These are phyloP conservation scores for Aspergillus quadrilineatus DNA, from an alignment of 2,329 filamentous ascomycete species.

Conservation along the genomic window DNA sequence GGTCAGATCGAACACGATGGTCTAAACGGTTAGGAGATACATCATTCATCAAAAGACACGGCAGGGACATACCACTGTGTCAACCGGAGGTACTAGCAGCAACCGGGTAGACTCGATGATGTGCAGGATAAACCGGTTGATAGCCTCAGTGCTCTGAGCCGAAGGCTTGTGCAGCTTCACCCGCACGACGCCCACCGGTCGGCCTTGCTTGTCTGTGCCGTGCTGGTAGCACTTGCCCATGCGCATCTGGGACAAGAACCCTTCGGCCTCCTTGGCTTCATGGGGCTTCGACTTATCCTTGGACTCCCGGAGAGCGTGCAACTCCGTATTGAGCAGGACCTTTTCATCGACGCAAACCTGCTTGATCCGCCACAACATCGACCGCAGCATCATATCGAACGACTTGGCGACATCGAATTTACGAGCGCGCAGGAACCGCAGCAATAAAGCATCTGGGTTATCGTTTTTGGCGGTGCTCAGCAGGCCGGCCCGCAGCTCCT, in stretches of 20 bases:
- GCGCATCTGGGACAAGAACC: conserved; percentile 77
- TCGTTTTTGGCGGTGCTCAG: conserved; percentile 93
- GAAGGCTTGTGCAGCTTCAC: conserved; percentile 77
- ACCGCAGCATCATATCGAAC: conserved; percentile 84
- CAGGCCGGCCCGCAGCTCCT: conserved; percentile 73
- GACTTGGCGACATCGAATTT: conserved; percentile 94
- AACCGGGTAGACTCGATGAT: conserved; percentile 90
- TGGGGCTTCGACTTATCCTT: conserved; percentile 54
- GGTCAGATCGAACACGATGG: conserved; percentile 92
- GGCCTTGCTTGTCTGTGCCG: conserved; percentile 74
- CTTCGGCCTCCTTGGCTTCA: conserved; percentile 65
- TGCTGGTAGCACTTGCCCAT: conserved; percentile 92
- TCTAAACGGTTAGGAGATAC: conserved; percentile 50
- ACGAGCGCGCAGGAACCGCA: conserved; percentile 77
- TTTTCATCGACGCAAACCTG: conserved; percentile 78
- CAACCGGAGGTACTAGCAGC: conserved; percentile 71
- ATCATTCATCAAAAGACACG: background rate
- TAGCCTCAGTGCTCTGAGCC: conserved; percentile 77
- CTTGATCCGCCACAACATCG: conserved; percentile 80
- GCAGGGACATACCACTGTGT: conserved; percentile 73
- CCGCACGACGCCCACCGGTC: conserved; percentile 80
- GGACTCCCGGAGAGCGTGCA: conserved; percentile 58
- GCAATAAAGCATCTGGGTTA: conserved; percentile 77
- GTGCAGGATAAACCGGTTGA: conserved; percentile 88
- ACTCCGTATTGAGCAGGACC: conserved; percentile 73